A percentile compares a stretch with the other conserved stretches of the same genome.
Conservation (phyloP, 768 basidiomycete genomes). For the Pleurotus tuoliensis region DNA sequence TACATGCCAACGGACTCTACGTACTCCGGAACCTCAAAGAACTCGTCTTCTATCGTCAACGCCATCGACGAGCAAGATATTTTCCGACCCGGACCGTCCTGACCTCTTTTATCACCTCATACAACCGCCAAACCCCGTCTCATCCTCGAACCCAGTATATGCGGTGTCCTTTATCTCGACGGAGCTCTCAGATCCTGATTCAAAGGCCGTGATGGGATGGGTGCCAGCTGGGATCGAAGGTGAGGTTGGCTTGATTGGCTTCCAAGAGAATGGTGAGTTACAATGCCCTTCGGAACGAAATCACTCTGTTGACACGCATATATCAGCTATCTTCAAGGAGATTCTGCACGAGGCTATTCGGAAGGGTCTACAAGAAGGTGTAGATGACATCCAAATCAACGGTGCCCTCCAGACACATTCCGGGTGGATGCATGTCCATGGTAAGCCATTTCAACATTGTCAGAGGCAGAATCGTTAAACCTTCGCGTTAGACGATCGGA, state of each 20-base stretch:
- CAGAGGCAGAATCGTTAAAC: background rate
- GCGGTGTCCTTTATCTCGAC: slow-evolving; percentile 61
- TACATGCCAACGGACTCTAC: too few species aligned
- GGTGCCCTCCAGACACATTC: slow-evolving; percentile 60
- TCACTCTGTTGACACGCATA: background rate
- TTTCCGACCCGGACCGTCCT: slow-evolving; percentile 54
- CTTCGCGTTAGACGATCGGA: slow-evolving; percentile 54
- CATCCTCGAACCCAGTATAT: slow-evolving; percentile 43
- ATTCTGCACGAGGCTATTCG: slow-evolving; percentile 60
- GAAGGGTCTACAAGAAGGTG: slow-evolving; percentile 46
- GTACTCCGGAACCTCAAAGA: too few species aligned
- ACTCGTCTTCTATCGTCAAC: background rate
- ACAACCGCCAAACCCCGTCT: slow-evolving; percentile 47
- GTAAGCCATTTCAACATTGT: slow-evolving; percentile 19
- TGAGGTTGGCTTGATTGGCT: slow-evolving; percentile 60
- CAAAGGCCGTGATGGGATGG: slow-evolving; percentile 64
- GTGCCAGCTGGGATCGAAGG: slow-evolving; percentile 45
- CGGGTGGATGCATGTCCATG: slow-evolving; percentile 89
- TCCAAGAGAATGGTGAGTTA: slow-evolving; percentile 64
- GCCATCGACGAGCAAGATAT: background rate
- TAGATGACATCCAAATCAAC: slow-evolving; percentile 64
- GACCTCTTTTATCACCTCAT: slow-evolving; percentile 71
- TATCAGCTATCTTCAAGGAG: slow-evolving; percentile 52
- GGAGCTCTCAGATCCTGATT: slow-evolving; percentile 40
- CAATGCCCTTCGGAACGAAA: too few species aligned